phyloP scores from a whole-genome alignment of 352 stramenopile genomes.

The Phytophthora hibernalis region DNA sequence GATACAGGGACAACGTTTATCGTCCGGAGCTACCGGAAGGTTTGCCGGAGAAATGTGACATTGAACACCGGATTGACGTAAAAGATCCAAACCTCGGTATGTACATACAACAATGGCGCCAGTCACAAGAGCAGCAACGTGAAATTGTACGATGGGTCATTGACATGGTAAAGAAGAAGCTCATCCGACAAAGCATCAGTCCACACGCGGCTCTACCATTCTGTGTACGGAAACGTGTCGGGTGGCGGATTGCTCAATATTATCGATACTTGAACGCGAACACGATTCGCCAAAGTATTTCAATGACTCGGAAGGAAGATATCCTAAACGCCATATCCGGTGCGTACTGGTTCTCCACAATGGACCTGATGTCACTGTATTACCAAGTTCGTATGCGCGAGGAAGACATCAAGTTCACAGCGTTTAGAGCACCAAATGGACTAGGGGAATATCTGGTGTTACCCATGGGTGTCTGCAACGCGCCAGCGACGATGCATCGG shows the following conservation, averaged over 20 bases:
- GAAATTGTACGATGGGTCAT: slow-evolving; percentile 3
- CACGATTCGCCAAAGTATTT: slow-evolving; percentile 9
- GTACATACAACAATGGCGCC: slow-evolving; percentile 20
- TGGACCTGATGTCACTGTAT: slow-evolving; percentile 30
- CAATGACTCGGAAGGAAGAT: slow-evolving; percentile 30
- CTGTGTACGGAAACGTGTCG: slow-evolving; percentile 25
- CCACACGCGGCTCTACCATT: slow-evolving; percentile 17
- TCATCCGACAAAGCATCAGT: slow-evolving; percentile 14
- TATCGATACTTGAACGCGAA: slow-evolving; percentile 16
- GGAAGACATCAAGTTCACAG: slow-evolving; percentile 28
- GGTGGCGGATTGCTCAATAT: slow-evolving; percentile 35
- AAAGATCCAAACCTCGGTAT: slow-evolving; percentile 7
- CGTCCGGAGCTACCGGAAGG: slow-evolving; percentile 13
- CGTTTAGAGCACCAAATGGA: slow-evolving; percentile 17
- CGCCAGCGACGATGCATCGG: slow-evolving; percentile 1
- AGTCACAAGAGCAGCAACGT: slow-evolving; percentile 25
- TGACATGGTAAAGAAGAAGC: slow-evolving; percentile 13
- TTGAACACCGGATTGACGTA: slow-evolving; percentile 12
- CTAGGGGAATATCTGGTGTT: slow-evolving; percentile 14
- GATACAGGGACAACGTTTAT: slow-evolving; percentile 13
- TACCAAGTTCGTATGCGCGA: slow-evolving; percentile 36
- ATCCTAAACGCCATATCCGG: slow-evolving; percentile 25
- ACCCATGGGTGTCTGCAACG: slow-evolving; percentile 7
- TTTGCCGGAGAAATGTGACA: slow-evolving; percentile 9
- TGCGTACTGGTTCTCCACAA: slow-evolving; percentile 21